Base-by-base conservation (phyloP, 2,329 filamentous ascomycete species). In the Alternaria rosae region DNA sequence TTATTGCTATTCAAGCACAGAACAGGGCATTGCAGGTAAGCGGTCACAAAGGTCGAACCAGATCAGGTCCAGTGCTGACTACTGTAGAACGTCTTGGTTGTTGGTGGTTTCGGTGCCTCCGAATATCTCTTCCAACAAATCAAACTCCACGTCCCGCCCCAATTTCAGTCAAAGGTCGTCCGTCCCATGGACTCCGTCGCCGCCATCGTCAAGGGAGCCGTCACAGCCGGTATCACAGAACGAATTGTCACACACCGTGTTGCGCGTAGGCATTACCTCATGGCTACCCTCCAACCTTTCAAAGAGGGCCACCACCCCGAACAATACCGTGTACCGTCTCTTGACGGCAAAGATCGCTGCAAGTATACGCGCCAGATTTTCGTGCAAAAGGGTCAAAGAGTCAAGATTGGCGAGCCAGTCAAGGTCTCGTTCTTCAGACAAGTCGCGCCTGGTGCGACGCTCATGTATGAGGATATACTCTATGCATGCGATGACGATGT, bases 61-160 rank as follows among this genome's bases (percentile, higher is more conserved):
- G 10, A 6, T 21, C 12, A n/a, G 15, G 6, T 11, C 1, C 13
- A 30, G 57, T 59, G 59, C 78, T 81, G 67, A 82, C 61, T 41
- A 43, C 13, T 7, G 4, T 68, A 89, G 85, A 98, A 97, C 78
- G 95, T 99, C 56, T 85, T 99, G 64, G 94, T 99, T 8, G 95
- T 99, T 10, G 95, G 95, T 85, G 95, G 95, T 71, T 99, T 99
- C 78, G 95, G 95, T 83, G 95, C 94, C 28, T 98, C 94, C 8
- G 95, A 99, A 82, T 98, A 98, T 79, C 90, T 99, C 62, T 99
- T 98, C 88, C 94, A 98, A 82, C 95, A 99, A 82, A 98, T 99
- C 85, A 97, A 97, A 82, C 89, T 98, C 47, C 95, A 98, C 78
- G 95, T 99, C 2, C 95, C 95, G 38, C 95, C 95, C 10, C 95